Percentiles rank a stretch among this genome's conserved stretches.
These are phyloP conservation scores for Discostella stelligeroides DNA, from an alignment of 108 stramenopile genomes.

Conservation along the genomic window DNA sequence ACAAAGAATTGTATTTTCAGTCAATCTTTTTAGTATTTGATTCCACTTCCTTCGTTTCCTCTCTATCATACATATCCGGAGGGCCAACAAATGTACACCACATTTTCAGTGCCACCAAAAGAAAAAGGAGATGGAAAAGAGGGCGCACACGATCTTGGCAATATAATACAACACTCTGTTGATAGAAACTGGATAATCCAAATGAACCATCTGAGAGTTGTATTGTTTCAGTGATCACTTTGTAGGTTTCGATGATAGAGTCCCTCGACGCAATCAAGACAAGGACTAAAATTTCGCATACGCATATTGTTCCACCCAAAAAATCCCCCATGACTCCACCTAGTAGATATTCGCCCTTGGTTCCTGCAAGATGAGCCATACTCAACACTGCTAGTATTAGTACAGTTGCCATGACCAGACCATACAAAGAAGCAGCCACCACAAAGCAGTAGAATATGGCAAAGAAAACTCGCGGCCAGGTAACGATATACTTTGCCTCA, in stretches of 20 bases:
- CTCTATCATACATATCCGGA: slow-evolving; percentile 32
- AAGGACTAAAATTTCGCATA: slow-evolving; percentile 55
- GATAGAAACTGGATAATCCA: neutral
- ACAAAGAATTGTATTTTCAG: neutral
- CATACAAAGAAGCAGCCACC: slow-evolving; percentile 46
- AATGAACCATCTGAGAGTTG: neutral
- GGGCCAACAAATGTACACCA: slow-evolving; percentile 27
- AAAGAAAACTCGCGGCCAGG: slow-evolving; percentile 59
- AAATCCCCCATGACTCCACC: slow-evolving; percentile 80
- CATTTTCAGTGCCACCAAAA: slow-evolving; percentile 11
- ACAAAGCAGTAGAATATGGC: slow-evolving; percentile 41
- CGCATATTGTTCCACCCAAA: slow-evolving; percentile 75
- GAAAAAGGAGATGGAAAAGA: slow-evolving; percentile 1
- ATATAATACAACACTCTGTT: slow-evolving; percentile 5
- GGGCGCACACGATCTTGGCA: slow-evolving; percentile 14
- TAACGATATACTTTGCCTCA: slow-evolving; percentile 66
- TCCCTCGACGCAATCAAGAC: slow-evolving; percentile 27
- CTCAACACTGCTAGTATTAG: slow-evolving; percentile 43
- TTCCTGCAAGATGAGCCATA: slow-evolving; percentile 49
- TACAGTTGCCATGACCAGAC: slow-evolving; percentile 20
- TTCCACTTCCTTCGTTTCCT: slow-evolving; percentile 18
- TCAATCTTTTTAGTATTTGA: slow-evolving; percentile 3
- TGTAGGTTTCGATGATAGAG: slow-evolving; percentile 4
- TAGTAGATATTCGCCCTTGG: slow-evolving; percentile 28
- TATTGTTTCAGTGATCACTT: neutral